phyloP scores from a whole-genome alignment of 306 rosid genomes.

The Purshia tridentata region DNA sequence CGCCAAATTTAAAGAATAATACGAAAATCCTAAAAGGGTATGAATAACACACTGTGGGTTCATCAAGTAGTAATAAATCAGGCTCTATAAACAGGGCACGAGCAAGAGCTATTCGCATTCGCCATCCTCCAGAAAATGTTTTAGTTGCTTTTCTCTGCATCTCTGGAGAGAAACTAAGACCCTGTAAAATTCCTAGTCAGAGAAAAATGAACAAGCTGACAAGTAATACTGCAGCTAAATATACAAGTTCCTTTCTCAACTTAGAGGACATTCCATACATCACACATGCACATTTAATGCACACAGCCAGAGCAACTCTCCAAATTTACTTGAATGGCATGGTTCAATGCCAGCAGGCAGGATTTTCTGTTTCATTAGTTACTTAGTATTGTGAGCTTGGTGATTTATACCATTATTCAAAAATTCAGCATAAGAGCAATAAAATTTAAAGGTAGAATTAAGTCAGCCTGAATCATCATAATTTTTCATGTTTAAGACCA shows the following conservation, averaged over 20 bases:
- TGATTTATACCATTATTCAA: not conserved
- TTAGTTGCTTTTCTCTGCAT: constrained; percentile 90
- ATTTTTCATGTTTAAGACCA: not conserved
- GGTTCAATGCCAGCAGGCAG: not conserved
- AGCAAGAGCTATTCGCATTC: constrained; percentile 99
- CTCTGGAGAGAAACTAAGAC: constrained; percentile 88
- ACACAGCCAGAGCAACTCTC: not conserved
- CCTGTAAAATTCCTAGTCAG: constrained; percentile 49
- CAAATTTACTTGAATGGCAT: not conserved
- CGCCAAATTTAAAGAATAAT: constrained; percentile 14
- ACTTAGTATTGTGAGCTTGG: not conserved
- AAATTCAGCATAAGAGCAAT: not conserved
- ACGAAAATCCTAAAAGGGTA: constrained; percentile 18
- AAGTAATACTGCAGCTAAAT: not conserved
- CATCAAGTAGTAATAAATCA: constrained; percentile 90
- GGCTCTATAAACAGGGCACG: constrained; percentile 96
- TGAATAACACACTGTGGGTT: constrained; percentile 73
- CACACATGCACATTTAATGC: not conserved
- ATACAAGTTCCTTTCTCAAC: not conserved
- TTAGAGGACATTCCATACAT: constrained; percentile 5
- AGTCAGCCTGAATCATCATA: not conserved
- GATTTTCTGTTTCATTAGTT: not conserved
- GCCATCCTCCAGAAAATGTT: constrained; percentile 98
- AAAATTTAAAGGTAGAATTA: not conserved
- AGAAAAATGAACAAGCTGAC: constrained; percentile 4